Percentiles rank a stretch among this genome's conserved stretches.
Conservation (phyloP, 2,329 filamentous ascomycete species). For the Xylaria sp. region DNA sequence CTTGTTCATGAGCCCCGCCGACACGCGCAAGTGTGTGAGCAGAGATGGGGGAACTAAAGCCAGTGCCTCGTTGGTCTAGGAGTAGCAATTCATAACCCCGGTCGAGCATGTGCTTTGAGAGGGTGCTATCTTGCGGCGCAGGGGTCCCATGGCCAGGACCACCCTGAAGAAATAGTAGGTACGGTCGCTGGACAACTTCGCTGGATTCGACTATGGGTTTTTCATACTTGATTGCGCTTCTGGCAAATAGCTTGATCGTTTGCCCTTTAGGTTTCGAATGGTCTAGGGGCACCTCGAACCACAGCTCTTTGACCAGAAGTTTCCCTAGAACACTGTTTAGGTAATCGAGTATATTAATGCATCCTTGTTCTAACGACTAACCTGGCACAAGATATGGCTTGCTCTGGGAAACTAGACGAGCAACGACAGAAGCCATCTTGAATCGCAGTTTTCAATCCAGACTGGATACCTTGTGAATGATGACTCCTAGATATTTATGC, state of each 20-base stretch:
- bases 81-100: conserved; percentile 86
- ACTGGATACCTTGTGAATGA: background rate
- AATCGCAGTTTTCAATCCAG: background rate
- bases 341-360: conserved; percentile 22
- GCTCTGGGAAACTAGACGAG: conserved; percentile 50
- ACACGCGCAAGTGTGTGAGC: conserved; percentile 74
- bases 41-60: conserved; percentile 82
- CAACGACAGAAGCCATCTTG: conserved; percentile 44
- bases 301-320: conserved; percentile 80
- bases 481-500: background rate
- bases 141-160: conserved; percentile 84
- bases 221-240: conserved; percentile 75
- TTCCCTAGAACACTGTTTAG: conserved; percentile 63
- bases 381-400: conserved; percentile 55
- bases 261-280: conserved; percentile 70
- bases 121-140: conserved; percentile 76
- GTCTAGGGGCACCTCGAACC: conserved; percentile 88
- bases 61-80: conserved; percentile 92
- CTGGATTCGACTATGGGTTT: conserved; percentile 63
- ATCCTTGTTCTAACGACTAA: conserved; percentile 28
- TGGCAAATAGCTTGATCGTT: conserved; percentile 79
- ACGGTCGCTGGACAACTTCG: conserved; percentile 60
- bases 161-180: conserved; percentile 81
- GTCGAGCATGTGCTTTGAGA: conserved; percentile 76
- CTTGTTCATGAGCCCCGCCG: conserved; percentile 74